Base-by-base conservation (phyloP, 257 asterid genomes). In the Phtheirospermum japonicum region DNA sequence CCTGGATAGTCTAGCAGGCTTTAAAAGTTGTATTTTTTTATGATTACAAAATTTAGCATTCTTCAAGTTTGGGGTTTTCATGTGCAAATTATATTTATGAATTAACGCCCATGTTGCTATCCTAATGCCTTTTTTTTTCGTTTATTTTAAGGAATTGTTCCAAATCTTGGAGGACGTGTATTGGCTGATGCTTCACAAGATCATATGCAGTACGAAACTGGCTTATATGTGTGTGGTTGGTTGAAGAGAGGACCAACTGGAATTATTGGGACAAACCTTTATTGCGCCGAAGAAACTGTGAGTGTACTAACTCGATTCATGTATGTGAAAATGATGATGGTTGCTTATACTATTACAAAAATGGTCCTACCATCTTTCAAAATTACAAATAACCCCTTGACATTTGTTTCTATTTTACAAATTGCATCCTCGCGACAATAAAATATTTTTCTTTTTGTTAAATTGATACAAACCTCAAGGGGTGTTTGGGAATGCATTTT, bases 191-290 rank as follows among this genome's bases (percentile, higher is more conserved):
- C 76, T 65, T 70, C 77, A 60, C 78, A 74, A 53, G 77, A 65
- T 69, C 28, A 31, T 40, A 28, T 64, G 63, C 79, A 76, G 64
- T 69, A 69, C 16, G 85, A 80, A 80, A 70, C 65, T 40, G 98
- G 95, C 37, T 63, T 88, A 64, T 91, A 88, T 30, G 98, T 86
- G 16, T 80, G 91, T 70, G 98, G 99, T 62, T 92, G 97, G 99
- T 77, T 92, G 83, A 89, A 92, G 74, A 86, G 97, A 79, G 96
- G 97, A 32, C 97, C 95, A 60, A 83, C 91, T 23, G 95, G 94
- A 77, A 92, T 85, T 59, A 80, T 89, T 28, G 97, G 75, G 54
- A 83, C 97, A 69, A 86, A 92, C 57, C 86, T 83, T 34, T 74
- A 85, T 70, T 92, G 99, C 59, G 94, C 94, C 31, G 94, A 89